Evolutionary conservation across 257 asterid species (phyloP), one percentile per base, ranked within the genome.

Genomic region (Lycium barbarum): DNA sequence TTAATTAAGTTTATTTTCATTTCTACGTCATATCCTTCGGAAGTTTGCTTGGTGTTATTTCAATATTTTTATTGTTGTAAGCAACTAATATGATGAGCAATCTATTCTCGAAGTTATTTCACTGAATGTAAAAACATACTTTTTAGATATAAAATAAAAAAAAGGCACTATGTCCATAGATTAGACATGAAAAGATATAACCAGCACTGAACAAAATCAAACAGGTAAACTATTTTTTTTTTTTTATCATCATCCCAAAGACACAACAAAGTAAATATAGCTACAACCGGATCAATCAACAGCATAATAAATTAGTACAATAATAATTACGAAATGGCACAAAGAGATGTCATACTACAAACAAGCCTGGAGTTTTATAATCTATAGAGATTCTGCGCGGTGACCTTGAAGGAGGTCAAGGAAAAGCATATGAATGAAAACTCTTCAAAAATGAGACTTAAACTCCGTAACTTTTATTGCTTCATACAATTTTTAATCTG

Each of bases 401-500:
- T n/a, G 36, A 63, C 36, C 66, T 36, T n/a, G 33, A 83, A 47
- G 45, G 45, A 40, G 7, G 43, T 40, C 2, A 40, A 40, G 43
- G 43, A 40, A 20, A 11, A 36, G 80, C 26, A n/a, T n/a, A 62
- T 38, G 74, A 76, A 47, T 38, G 83, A 86, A 84, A 38, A 85
- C 98, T 98, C 95, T 40, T 40, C 4, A 91, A 90, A 92, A 93
- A 80, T 89, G 89, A 89, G 93, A 5, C 20, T 86, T 90, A 88
- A 85, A 82, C 93, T 89, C 5, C 45, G 0, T 40, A 73, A 89
- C 85, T 85, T 88, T 83, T 76, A 88, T 89, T 92, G 15, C 38
- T 81, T 85, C 91, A 87, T 88, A 91, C 93, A 91, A 71, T 91
- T 79, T 59, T 87, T 83, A 87, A 81, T 86, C 88, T 90, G 82